Percentiles rank a stretch among this genome's conserved stretches.
These are phyloP conservation scores for Massariosphaeria phaeospora DNA, from an alignment of 495 filamentous ascomycete genomes.

Conservation along the genomic window DNA sequence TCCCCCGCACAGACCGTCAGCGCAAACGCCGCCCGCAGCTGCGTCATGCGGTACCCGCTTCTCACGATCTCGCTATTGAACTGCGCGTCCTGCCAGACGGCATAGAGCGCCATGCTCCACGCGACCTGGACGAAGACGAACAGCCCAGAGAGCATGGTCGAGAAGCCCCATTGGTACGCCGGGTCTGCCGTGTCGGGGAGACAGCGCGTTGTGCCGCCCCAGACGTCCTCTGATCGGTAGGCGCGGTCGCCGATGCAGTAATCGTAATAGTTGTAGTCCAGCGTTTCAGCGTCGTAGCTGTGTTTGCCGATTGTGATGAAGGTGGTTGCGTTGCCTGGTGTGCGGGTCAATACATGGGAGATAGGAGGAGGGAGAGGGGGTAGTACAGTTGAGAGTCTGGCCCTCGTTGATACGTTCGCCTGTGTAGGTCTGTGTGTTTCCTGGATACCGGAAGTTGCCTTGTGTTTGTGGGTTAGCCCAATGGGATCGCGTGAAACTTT, in stretches of 20 bases:
- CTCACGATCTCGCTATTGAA: slow-evolving; percentile 2
- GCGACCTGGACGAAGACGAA: slow-evolving; percentile 9
- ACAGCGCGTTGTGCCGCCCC: not conserved
- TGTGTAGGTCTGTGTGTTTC: slow-evolving; percentile 1
- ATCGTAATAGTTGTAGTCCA: not conserved
- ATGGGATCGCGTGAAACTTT: not conserved
- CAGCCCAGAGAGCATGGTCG: slow-evolving; percentile 12
- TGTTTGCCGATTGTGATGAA: not conserved
- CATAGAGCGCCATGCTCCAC: slow-evolving; percentile 8
- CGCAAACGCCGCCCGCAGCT: slow-evolving; percentile 7
- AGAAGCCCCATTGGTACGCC: slow-evolving; percentile 16
- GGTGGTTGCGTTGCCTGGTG: not conserved
- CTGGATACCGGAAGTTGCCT: slow-evolving; percentile 6
- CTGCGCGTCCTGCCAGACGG: slow-evolving; percentile 15
- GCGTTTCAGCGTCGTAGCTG: not conserved
- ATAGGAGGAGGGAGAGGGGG: not conserved
- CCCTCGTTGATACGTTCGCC: not conserved
- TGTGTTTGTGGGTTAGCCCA: not conserved
- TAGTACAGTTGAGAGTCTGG: not conserved
- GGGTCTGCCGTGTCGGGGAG: slow-evolving; percentile 4
- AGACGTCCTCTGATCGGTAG: not conserved
- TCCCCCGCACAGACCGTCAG: not conserved
- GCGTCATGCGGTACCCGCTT: slow-evolving; percentile 7
- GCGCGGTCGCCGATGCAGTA: slow-evolving; percentile 3
- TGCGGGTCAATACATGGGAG: not conserved